Evolutionary conservation across 192 early-diverging fungal genomes (phyloP).

Genomic region (Backusella westeae): DNA sequence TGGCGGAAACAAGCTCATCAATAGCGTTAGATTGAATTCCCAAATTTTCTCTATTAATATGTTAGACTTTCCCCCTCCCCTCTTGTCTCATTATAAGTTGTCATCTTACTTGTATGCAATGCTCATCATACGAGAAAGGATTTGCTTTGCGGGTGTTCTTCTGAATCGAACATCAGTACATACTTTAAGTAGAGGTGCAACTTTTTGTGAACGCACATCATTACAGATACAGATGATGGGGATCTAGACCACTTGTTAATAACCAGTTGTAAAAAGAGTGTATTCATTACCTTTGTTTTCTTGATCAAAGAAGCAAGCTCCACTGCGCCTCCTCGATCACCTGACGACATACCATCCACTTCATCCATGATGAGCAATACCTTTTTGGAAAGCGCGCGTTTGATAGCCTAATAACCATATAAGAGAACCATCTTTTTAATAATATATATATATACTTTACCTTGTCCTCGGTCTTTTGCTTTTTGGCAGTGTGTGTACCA

Average conservation of each 20-base stretch:
- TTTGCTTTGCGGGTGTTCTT: constrained; percentile 42
- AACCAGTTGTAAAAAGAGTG: not conserved
- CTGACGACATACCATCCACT: constrained; percentile 98
- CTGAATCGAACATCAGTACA: constrained; percentile 83
- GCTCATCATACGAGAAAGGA: constrained; percentile 69
- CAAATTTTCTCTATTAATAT: constrained; percentile 63
- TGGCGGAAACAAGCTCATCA: constrained; percentile 73
- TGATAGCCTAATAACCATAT: not conserved
- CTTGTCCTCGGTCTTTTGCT: not conserved
- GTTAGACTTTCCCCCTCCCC: not conserved
- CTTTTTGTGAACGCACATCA: constrained; percentile 83
- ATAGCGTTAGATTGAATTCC: constrained; percentile 75
- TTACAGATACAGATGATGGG: constrained; percentile 99
- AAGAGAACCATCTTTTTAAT: no score
- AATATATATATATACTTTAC: no score
- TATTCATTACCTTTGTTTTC: constrained; percentile 64
- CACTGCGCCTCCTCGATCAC: constrained; percentile 88
- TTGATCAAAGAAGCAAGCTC: constrained; percentile 92
- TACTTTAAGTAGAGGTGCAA: constrained; percentile 78
- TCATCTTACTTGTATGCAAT: constrained; percentile 62
- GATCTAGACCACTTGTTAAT: constrained; percentile 42
- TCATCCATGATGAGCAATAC: constrained; percentile 97
- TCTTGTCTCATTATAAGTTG: no score
- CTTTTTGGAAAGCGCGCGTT: constrained; percentile 30
- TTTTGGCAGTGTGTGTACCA: not conserved